Evolutionary conservation across 306 rosid genomes (phyloP), one percentile per base, ranked within the genome.

Genomic region (Urtica urens): DNA sequence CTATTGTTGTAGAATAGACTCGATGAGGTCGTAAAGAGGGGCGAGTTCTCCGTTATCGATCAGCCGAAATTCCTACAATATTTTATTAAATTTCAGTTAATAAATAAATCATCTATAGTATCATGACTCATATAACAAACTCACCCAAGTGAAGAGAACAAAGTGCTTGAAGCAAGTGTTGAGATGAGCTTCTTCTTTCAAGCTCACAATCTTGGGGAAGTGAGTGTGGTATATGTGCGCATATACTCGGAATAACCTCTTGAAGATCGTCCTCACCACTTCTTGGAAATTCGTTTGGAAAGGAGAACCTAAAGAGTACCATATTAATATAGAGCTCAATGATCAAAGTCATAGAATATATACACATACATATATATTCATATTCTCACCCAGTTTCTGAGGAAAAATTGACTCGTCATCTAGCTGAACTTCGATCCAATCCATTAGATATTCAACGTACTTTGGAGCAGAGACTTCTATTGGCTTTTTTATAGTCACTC

Each of bases 81-180:
- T 53, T 39, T 35, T 7, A 16, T 44, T 23, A 62, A 21, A 35
- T 40, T 55, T 10, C 14, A 13, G 17, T 10, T 4, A 28, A 28
- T 28, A 5, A 46, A 20, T 3, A 6, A 49, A 21, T 3, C 24
- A 48, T 38, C 21, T 15, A 23, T 1, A 8, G 2, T 1, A 8
- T 15, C 3, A 34, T 23, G 12, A 14, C 30, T 15, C 12, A 15
- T 6, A 51, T 4, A 19, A 13, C 43, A 13, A 66, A 62, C 87
- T 79, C 60, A 86, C 96, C 68, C 93, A 81, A 7, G 86, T 81
- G 60, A 81, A 86, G 38, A 86, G 77, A 60, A 86, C 81, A 65
- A 86, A 86, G 62, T 86, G 96, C 77, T 86, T 86, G 70, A 86
- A 81, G 86, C 93, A 86, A 45, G 96, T 86, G 43, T 86, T 86